Evolutionary conservation across 1,284 basidiomycete species (phyloP), one percentile per base, ranked within the genome.

Genomic region (Ustilago cynodontis): DNA sequence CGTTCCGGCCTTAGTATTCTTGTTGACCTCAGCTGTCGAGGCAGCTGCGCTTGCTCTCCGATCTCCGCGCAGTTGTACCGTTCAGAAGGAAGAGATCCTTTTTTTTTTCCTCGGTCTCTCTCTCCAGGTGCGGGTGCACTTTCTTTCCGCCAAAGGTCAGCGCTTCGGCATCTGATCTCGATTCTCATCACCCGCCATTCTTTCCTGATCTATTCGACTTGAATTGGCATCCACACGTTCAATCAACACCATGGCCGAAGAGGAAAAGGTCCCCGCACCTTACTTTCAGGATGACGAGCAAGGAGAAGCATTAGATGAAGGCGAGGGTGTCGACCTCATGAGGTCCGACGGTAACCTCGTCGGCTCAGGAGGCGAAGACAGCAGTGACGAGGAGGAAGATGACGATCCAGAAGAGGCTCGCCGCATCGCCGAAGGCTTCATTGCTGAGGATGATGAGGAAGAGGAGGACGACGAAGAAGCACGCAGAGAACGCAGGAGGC

Each of bases 401-500:
- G 84, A 85, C 35, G 82, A 85, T 52, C 82, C 83, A 18, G 84
- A 85, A 68, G 84, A 85, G 58, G 82, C 82, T 18, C 71, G 81
- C 24, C 77, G 82, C 29, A 65, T 85, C 29, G 83, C 83, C 7
- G 81, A 84, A 47, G 84, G 84, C 14, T 85, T 85, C 71, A 85
- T 85, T 59, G 84, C 78, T 20, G 84, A 85, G 47, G 83, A 85
- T 20, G 82, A 85, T 56, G 84, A 82, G 45, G 83, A 82, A 28
- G 82, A 81, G 10, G 83, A 82, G 20, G 71, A 78, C 18, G 73
- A 78, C 47, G 90, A 90, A 16, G 91, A 90, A 14, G 90, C 90
- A 24, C 89, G 91, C 81, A 93, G 92, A 87, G 90, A 89, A 84
- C 90, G 90, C 22, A 78, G 73, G 47, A 72, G 77, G 53, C 75